Conservation (phyloP, 495 filamentous ascomycete species). For the Aspergillus mulundensis region DNA sequence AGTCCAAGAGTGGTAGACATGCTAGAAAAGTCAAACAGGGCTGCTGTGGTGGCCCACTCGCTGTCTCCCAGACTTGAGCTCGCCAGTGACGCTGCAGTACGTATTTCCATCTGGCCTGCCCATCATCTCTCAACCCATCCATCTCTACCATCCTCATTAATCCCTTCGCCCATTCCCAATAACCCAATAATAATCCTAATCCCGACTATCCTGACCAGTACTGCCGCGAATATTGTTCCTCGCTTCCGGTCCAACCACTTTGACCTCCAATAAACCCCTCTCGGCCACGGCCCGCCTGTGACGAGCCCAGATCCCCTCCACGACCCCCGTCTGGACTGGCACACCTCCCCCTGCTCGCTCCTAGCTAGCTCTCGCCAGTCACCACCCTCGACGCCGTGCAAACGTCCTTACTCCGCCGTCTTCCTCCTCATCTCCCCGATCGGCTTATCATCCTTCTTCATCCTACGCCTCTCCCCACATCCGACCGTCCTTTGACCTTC, state of each 20-base stretch:
- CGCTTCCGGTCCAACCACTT: conserved; percentile 12
- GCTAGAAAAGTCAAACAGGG: not conserved
- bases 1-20: not conserved
- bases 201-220: conserved; percentile 6
- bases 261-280: conserved; percentile 20
- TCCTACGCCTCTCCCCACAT: conserved; percentile 10
- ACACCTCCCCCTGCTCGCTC: conserved; percentile 1
- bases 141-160: conserved; percentile 7
- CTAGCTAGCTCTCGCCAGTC: not conserved
- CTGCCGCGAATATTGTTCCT: conserved; percentile 12
- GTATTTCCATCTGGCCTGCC: conserved; percentile 4
- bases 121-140: conserved; percentile 14
- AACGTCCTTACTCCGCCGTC: not conserved
- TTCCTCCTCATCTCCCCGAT: conserved; percentile 6
- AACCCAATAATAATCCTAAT: not conserved
- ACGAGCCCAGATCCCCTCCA: conserved; percentile 13
- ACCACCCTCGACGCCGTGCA: not conserved
- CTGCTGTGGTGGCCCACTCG: conserved; percentile 1
- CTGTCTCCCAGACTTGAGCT: conserved; percentile 6
- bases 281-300: conserved; percentile 22
- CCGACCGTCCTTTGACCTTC: conserved; percentile 6
- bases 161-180: conserved; percentile 2
- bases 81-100: conserved; percentile 3
- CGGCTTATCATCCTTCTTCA: conserved; percentile 6
- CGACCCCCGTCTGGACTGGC: not conserved